Conservation (phyloP, 2,329 filamentous ascomycete genomes). For the Teratosphaeria gauchensis region DNA sequence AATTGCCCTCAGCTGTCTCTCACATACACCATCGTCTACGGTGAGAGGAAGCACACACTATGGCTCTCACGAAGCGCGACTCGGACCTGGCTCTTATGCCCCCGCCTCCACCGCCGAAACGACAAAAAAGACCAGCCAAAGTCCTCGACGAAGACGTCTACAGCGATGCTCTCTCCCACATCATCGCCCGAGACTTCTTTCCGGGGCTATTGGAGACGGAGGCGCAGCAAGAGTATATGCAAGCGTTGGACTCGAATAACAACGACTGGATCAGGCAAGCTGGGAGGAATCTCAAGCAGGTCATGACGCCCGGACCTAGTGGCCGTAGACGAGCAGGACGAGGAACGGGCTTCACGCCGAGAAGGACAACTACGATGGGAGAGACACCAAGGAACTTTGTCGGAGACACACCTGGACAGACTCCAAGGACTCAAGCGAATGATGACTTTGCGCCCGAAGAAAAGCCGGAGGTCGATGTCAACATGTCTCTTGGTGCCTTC, state of each 20-base stretch:
- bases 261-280: conserved; percentile 77
- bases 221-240: conserved; percentile 82
- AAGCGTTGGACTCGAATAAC: conserved; percentile 81
- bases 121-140: conserved; percentile 80
- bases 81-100: conserved; percentile 69
- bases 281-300: conserved; percentile 50
- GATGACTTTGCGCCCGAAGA: conserved; percentile 23
- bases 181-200: conserved; percentile 95
- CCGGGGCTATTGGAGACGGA: conserved; percentile 79
- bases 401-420: conserved; percentile 65
- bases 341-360: conserved; percentile 28
- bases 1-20: neutral
- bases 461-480: conserved; percentile 54
- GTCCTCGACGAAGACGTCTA: conserved; percentile 93
- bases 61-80: conserved; percentile 52
- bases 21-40: conserved; percentile 29
- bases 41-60: neutral
- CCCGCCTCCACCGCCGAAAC: conserved; percentile 76
- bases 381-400: conserved; percentile 41
- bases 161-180: conserved; percentile 79
- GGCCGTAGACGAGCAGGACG: conserved; percentile 29
- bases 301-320: conserved; percentile 68
- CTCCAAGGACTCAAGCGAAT: conserved; percentile 34
- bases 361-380: conserved; percentile 10
- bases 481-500: conserved; percentile 74